Base-by-base conservation (phyloP, 345 rosid genomes). In the Fremontodendron californicum region DNA sequence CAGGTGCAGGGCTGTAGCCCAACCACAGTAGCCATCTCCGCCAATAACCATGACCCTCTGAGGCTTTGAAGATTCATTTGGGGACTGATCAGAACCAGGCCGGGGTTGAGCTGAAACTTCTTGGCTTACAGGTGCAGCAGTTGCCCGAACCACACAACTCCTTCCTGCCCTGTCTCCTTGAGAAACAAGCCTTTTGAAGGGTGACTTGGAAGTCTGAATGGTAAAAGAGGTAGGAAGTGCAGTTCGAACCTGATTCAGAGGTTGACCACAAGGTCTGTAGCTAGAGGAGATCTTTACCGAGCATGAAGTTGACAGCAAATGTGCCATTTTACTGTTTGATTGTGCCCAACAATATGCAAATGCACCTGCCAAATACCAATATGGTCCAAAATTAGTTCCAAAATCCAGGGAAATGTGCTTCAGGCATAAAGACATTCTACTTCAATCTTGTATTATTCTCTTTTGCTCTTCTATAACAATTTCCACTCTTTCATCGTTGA, bases 1-100 rank as follows among this genome's bases (percentile, higher is more conserved):
- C 46, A 93, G 82, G 82, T 96, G 98, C 42, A 96, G 96, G 23
- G 98, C 98, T 49, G 98, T 96, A 43, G 99, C 98, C 99, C 97
- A 93, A 55, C 99, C 98, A 48, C 99, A 96, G 75, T 96, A 96
- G 43, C 99, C 99, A 79, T 96, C 98, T 77, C 99, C 99, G 57
- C 99, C 99, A 43, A 96, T 90, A 79, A 96, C 89, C 99, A 96
- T 90, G 75, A 96, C 96, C 61, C 92, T 89, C 71, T 86, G 82
- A 13, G 81, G 77, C 88, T 85, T 93, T 49, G 94, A 79, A 6
- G 87, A 51, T 31, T 82, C 89, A 52, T 55, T 73, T 13, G 88
- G 68, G 40, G 75, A 77, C 55, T 77, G 82, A 81, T 66, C 60
- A 71, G 81, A 46, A 77, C 80, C 75, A 52, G 85, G 80, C 29